Conservation (phyloP, 2,329 filamentous ascomycete genomes). For the Epichloe glyceriae region DNA sequence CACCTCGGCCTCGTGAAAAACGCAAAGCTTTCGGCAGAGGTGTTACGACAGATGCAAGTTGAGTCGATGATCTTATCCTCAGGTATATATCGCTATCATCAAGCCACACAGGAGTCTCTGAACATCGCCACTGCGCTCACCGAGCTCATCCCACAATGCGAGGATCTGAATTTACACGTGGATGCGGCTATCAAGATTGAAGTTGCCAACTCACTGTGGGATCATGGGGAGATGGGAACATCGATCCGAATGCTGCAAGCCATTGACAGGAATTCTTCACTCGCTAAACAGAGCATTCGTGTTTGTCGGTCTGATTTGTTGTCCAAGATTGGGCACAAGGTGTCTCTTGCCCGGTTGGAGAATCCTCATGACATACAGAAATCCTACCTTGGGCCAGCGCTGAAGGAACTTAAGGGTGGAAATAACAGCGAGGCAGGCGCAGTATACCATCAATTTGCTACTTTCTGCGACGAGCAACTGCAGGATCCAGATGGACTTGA, state of each 20-base stretch:
- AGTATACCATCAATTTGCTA: slow-evolving; percentile 89
- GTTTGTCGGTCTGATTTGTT: slow-evolving; percentile 69
- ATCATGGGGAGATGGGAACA: slow-evolving; percentile 76
- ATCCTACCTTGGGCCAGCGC: slow-evolving; percentile 71
- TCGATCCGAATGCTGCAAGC: slow-evolving; percentile 82
- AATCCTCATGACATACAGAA: slow-evolving; percentile 84
- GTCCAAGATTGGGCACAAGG: slow-evolving; percentile 75
- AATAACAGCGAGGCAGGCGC: slow-evolving; percentile 61
- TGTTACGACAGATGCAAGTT: slow-evolving; percentile 60
- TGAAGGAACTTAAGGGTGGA: slow-evolving; percentile 63
- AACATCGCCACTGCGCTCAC: slow-evolving; percentile 76
- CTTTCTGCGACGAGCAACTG: slow-evolving; percentile 89
- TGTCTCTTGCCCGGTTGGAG: slow-evolving; percentile 80
- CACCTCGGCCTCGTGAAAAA: slow-evolving; percentile 49
- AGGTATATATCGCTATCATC: slow-evolving; percentile 63
- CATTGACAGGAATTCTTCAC: slow-evolving; percentile 45
- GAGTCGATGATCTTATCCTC: slow-evolving; percentile 66
- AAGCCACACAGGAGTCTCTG: slow-evolving; percentile 72
- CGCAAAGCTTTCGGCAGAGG: slow-evolving; percentile 45
- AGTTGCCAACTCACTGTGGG: slow-evolving; percentile 82
- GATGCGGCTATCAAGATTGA: slow-evolving; percentile 70
- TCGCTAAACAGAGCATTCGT: slow-evolving; percentile 56
- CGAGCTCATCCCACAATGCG: slow-evolving; percentile 58
- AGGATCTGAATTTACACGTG: slow-evolving; percentile 58
- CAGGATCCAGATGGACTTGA: slow-evolving; percentile 75